phyloP scores from a whole-genome alignment of 1,284 basidiomycete species.

The Chondrostereum purpureum region DNA sequence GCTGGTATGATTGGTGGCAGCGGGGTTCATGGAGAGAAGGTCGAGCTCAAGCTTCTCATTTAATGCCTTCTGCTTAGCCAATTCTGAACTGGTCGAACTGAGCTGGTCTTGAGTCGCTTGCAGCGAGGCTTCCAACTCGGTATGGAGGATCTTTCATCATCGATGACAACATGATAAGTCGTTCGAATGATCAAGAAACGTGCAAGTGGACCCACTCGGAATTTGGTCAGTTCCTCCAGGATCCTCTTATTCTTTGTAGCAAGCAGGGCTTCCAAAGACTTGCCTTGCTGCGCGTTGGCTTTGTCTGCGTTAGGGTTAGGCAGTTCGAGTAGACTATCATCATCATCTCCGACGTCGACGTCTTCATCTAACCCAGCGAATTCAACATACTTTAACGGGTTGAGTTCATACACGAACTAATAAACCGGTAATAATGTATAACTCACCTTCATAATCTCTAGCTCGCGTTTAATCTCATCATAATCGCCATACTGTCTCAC shows the following conservation, averaged over 20 bases:
- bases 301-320: slow-evolving; percentile 86
- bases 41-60: slow-evolving; percentile 93
- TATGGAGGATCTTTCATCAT: slow-evolving; percentile 63
- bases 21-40: slow-evolving; percentile 76
- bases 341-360: slow-evolving; percentile 43
- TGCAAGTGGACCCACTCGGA: slow-evolving; percentile 52
- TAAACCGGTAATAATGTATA: not conserved
- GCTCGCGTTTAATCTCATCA: slow-evolving; percentile 92
- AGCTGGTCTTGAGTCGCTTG: slow-evolving; percentile 55
- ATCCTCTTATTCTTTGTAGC: slow-evolving; percentile 92
- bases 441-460: slow-evolving; percentile 92
- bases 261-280: slow-evolving; percentile 85
- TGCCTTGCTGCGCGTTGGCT: slow-evolving; percentile 66
- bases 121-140: slow-evolving; percentile 70
- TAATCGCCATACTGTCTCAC: slow-evolving; percentile 79
- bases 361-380: slow-evolving; percentile 82
- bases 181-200: no score
- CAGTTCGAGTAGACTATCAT: slow-evolving; percentile 51
- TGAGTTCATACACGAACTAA: not conserved
- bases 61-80: slow-evolving; percentile 71
- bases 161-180: no score
- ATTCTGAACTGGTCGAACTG: slow-evolving; percentile 52
- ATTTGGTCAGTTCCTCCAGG: slow-evolving; percentile 89
- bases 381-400: slow-evolving; percentile 72
- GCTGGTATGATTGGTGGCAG: slow-evolving; percentile 33